phyloP scores from a whole-genome alignment of 148 eudicot genomes.

The Cornus suecica region DNA sequence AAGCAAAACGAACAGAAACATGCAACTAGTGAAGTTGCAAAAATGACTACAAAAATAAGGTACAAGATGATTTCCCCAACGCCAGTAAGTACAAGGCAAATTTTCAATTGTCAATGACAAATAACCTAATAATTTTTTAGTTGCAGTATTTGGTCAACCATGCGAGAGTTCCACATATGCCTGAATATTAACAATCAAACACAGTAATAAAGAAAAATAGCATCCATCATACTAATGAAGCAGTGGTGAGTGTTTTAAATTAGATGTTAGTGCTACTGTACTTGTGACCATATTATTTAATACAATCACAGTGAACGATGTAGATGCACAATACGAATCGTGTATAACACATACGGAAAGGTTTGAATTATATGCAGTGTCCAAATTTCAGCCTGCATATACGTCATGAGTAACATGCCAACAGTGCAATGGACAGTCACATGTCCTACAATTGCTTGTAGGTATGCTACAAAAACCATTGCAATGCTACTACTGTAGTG shows the following conservation, averaged over 20 bases:
- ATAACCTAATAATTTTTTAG: no score
- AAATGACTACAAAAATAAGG: not conserved
- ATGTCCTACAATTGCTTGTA: no score
- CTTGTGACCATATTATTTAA: no score
- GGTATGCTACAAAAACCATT: not conserved
- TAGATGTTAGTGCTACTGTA: not conserved
- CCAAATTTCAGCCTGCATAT: not conserved
- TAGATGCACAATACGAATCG: not conserved
- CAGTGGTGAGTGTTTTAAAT: not conserved
- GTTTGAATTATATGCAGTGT: not conserved
- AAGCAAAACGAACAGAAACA: not conserved
- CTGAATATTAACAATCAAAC: not conserved
- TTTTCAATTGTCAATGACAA: no score
- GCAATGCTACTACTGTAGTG: not conserved
- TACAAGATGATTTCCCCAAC: not conserved
- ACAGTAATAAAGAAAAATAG: not conserved
- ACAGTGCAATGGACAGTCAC: no score
- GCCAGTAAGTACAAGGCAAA: no score
- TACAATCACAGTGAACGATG: not conserved
- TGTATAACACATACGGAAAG: not conserved
- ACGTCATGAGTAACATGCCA: not conserved
- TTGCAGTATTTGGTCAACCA: no score
- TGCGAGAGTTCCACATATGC: not conserved
- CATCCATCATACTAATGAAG: not conserved
- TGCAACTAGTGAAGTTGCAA: not conserved